Conservation (phyloP, 306 rosid species). For the Oxytropis ochrocephala region DNA sequence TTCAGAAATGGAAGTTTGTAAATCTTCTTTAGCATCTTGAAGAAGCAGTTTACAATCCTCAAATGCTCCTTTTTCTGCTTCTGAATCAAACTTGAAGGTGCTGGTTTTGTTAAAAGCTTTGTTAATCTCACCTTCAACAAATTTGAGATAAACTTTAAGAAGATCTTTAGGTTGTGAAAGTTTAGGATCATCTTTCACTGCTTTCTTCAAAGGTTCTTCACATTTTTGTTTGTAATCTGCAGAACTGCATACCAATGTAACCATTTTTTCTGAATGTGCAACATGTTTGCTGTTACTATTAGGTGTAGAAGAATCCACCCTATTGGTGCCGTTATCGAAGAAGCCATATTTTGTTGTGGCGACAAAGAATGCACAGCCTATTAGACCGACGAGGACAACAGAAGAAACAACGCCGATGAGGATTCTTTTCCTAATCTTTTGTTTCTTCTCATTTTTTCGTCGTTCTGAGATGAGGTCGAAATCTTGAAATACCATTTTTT, state of each 20-base stretch:
- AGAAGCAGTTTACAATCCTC: conserved; percentile 64
- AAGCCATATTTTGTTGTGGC: not conserved
- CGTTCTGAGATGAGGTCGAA: conserved; percentile 67
- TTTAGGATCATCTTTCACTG: not conserved
- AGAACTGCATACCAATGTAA: conserved; percentile 38
- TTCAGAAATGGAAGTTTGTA: conserved; percentile 24
- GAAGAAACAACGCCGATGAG: conserved; percentile 30
- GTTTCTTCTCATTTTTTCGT: conserved; percentile 47
- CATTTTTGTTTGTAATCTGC: conserved; percentile 55
- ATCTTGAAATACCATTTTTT: conserved; percentile 77
- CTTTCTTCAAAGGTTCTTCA: conserved; percentile 32
- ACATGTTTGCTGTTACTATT: not conserved
- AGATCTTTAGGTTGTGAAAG: conserved; percentile 46
- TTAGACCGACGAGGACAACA: conserved; percentile 24
- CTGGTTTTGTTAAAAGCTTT: conserved; percentile 34
- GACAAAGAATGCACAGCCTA: conserved; percentile 34
- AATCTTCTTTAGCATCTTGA: conserved; percentile 45
- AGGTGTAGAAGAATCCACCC: not conserved
- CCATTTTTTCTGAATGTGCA: conserved; percentile 6
- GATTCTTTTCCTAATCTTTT: conserved; percentile 38
- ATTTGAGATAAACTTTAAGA: conserved; percentile 35
- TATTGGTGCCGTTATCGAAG: not conserved
- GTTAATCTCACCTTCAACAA: conserved; percentile 31
- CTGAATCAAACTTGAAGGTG: conserved; percentile 18
- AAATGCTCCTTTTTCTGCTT: conserved; percentile 46